A percentile compares a stretch with the other conserved stretches of the same genome.
These are phyloP conservation scores for Dactylorhiza incarnata DNA, from an alignment of 106 monocot genomes.

Conservation along the genomic window DNA sequence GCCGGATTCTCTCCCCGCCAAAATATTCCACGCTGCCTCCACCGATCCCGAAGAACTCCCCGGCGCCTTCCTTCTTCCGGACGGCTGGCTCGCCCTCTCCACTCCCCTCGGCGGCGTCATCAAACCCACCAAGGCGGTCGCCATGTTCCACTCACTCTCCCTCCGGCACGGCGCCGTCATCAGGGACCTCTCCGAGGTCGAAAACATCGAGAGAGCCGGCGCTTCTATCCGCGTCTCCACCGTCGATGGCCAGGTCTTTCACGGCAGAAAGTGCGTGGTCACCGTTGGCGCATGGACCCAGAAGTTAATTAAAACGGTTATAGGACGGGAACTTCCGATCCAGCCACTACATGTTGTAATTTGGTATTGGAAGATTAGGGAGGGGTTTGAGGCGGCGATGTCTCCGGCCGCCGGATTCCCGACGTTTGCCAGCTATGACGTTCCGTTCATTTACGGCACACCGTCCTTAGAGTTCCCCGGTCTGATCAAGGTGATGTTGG, in stretches of 20 bases:
- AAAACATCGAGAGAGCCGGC: constrained; percentile 15
- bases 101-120: constrained; percentile 56
- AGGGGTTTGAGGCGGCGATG: constrained; percentile 22
- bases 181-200: constrained; percentile 43
- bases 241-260: constrained; percentile 16
- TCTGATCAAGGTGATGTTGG: constrained; percentile 66
- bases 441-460: constrained; percentile 67
- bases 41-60: constrained; percentile 18
- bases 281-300: constrained; percentile 70
- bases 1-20: constrained; percentile 11
- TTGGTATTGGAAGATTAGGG: constrained; percentile 72
- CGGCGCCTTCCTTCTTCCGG: constrained; percentile 47
- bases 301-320: constrained; percentile 37
- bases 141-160: constrained; percentile 89
- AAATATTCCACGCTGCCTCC: constrained; percentile 8
- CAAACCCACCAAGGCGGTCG: constrained; percentile 78
- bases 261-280: constrained; percentile 48
- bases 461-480: constrained; percentile 84
- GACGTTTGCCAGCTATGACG: constrained; percentile 71
- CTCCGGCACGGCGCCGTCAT: constrained; percentile 37
- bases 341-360: constrained; percentile 52
- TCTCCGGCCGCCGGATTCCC: constrained; percentile 58
- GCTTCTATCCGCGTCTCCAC: constrained; percentile 25
- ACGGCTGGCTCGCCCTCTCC: constrained; percentile 42
- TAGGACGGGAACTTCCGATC: constrained; percentile 43